These are phyloP conservation scores for Botrytis aclada DNA, from an alignment of 2,329 filamentous ascomycete genomes.

Conservation along the genomic window DNA sequence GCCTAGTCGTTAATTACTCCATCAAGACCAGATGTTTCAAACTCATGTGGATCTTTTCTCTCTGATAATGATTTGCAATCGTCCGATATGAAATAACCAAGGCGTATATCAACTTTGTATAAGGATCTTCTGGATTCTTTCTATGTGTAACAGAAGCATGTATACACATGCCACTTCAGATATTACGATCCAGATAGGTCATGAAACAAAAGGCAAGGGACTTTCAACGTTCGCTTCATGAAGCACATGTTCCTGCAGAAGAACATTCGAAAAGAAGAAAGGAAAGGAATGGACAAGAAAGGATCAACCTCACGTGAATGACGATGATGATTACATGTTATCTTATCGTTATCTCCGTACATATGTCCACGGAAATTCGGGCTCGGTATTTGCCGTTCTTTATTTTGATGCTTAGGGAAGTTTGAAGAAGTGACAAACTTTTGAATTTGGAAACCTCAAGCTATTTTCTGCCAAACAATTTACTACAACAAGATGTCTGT, in stretches of 20 bases:
- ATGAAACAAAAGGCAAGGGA: background rate
- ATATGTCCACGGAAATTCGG: background rate
- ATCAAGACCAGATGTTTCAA: background rate
- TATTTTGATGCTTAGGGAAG: conserved; percentile 13
- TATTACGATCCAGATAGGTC: background rate
- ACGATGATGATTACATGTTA: background rate
- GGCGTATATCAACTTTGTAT: background rate
- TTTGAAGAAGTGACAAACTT: conserved; percentile 16
- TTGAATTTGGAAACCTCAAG: background rate
- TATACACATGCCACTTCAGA: background rate
- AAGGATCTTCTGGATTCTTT: background rate
- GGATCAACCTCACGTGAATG: background rate
- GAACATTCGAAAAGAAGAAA: background rate
- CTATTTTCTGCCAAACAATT: background rate
- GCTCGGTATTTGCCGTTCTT: conserved; percentile 13
- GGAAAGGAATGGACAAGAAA: background rate
- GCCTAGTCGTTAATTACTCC: background rate
- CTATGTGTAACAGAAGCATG: too few relatives aligned
- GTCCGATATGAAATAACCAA: background rate
- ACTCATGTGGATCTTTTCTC: background rate
- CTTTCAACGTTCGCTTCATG: background rate
- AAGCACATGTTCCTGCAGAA: background rate
- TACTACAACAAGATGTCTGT: conserved; percentile 33
- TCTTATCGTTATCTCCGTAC: background rate
- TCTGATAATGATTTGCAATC: background rate